Conservation (phyloP, 208 protist species). For the Leishmania major region DNA sequence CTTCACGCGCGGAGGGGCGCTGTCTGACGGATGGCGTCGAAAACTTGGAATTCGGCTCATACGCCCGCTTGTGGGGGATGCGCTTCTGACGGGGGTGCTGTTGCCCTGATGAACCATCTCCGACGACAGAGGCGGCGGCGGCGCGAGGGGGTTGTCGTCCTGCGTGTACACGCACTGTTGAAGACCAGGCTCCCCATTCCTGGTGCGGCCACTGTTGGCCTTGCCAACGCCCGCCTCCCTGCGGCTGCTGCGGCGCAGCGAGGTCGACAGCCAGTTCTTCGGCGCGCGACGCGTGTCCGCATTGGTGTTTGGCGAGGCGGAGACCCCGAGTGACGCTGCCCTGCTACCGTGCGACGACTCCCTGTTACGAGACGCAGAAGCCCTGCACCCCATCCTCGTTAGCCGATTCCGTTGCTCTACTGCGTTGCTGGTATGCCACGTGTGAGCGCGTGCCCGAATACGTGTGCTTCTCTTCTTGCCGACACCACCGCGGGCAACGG, state of each 20-base stretch:
- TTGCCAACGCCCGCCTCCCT: neutral
- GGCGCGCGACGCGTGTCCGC: neutral
- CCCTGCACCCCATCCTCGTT: constrained; percentile 36
- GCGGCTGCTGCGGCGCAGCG: constrained; percentile 5
- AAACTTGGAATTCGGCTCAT: neutral
- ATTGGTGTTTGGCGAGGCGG: constrained; percentile 2
- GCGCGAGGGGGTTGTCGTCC: constrained; percentile 23
- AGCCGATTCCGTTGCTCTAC: neutral
- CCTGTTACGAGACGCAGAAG: constrained; percentile 18
- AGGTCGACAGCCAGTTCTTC: constrained; percentile 4
- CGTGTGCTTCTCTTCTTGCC: neutral
- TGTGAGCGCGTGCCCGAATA: neutral
- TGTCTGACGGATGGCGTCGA: neutral
- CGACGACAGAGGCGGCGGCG: constrained; percentile 11
- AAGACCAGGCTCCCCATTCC: neutral
- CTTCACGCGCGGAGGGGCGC: neutral
- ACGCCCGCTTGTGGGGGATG: constrained; percentile 4
- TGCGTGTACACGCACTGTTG: constrained; percentile 6
- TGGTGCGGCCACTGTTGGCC: neutral
- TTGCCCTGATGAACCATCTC: constrained; percentile 5
- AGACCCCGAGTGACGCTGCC: neutral
- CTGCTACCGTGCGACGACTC: neutral
- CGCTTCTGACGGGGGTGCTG: neutral
- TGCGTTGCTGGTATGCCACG: too few species aligned
- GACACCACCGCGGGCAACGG: neutral